Conservation (phyloP, 768 basidiomycete genomes). For the Podaxis mareebaensis region DNA sequence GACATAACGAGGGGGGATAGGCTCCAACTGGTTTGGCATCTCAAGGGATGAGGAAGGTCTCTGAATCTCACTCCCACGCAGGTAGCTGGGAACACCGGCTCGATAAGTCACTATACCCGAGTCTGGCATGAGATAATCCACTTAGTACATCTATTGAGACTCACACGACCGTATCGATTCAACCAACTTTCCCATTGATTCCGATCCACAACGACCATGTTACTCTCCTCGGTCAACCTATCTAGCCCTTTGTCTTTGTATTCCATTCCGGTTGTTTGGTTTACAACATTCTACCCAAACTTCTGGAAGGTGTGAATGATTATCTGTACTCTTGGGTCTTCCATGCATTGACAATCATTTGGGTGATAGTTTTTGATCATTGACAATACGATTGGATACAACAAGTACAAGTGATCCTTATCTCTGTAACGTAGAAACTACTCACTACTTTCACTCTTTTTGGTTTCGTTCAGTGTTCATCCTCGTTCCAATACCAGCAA, state of each 20-base stretch:
- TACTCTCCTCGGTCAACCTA: constrained; percentile 7
- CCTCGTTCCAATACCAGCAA: constrained; percentile 31
- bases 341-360: neutral
- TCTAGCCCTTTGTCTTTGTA: constrained; percentile 33
- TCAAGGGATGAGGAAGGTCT: neutral
- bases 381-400: constrained; percentile 29
- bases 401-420: constrained; percentile 30
- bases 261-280: constrained; percentile 38
- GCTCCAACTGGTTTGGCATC: neutral
- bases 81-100: neutral
- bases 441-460: neutral
- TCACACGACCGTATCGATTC: neutral
- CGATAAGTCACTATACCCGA: neutral
- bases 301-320: constrained; percentile 27
- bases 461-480: constrained; percentile 24
- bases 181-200: neutral
- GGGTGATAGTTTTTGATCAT: constrained; percentile 27
- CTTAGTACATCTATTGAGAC: too few relatives aligned
- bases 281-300: constrained; percentile 33
- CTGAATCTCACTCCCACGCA: neutral
- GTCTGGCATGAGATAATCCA: neutral
- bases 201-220: neutral
- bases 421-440: neutral
- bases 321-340: neutral
- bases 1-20: too few relatives aligned